Evolutionary conservation across 192 early-diverging fungal species (phyloP), one percentile per base, ranked within the genome.

Genomic region (Dissophora globulifera): DNA sequence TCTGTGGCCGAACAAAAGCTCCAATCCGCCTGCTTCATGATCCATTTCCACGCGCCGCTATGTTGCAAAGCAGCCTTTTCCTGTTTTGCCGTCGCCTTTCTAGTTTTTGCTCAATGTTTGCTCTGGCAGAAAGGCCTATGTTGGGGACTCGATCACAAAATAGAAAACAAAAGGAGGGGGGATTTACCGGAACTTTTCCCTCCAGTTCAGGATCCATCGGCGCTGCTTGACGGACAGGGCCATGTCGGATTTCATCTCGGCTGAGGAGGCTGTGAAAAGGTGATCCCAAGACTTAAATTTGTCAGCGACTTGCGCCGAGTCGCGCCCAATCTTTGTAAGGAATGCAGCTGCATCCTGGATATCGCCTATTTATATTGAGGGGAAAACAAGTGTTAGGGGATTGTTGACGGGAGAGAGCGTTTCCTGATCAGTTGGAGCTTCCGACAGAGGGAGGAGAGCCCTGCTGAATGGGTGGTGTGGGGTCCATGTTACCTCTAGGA

Each of bases 221-320:
- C 88, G 83, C 60, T 89, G 84, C 71, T 86, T 87, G 48, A 84
- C 81, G 0, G 81, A 65, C 10, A 92, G 80, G 0, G 80, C 83
- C 84, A 90, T 54, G 19, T 84, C 80, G 10, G 35, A 42, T 69
- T 85, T 89, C 90, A 92, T 86, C 31, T 65, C 80, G 4, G 23
- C 20, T 12, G 84, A 70, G 32, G 76, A 55, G 33, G 81, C 81
- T 17, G 74, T 81, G 56, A 92, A 92, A 50, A 92, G 55, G 25
- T 87, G 82, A 15, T 89, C 84, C 90, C 90, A 92, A 51, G 69
- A 66, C 68, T 84, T 70, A 50, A 76, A 76, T 64, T 76, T 76
- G n/a, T 76, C 72, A 17, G 72, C 72, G 13, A 62, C 16, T 16
- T 40, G 53, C 1, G 32, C 64, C 16, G 64, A 76, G 58, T 53